Conservation (phyloP, 768 basidiomycete species). For the Exidia glandulosa region DNA sequence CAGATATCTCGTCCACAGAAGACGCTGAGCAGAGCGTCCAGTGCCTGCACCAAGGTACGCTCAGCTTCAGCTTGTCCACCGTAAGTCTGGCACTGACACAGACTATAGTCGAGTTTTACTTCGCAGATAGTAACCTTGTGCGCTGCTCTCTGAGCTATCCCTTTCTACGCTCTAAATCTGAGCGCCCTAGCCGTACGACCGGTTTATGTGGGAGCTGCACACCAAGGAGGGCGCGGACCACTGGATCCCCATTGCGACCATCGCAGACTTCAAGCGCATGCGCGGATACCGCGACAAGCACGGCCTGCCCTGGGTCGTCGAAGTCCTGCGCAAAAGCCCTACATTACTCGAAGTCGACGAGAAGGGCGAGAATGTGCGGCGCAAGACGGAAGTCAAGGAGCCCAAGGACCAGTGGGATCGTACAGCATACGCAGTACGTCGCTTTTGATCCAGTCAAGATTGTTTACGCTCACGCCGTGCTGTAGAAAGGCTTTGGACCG, state of each 20-base stretch:
- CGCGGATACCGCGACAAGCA: conserved; percentile 44
- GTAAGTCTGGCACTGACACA: background rate
- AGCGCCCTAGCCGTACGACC: conserved; percentile 20
- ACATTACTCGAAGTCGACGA: conserved; percentile 62
- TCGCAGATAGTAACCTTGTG: conserved; percentile 78
- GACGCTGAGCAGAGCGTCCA: background rate
- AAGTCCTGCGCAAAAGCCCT: conserved; percentile 42
- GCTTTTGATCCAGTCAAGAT: background rate
- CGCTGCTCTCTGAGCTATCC: background rate
- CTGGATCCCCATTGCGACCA: conserved; percentile 80
- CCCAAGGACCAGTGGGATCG: conserved; percentile 72
- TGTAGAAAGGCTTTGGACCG: conserved; percentile 80
- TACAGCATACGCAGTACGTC: conserved; percentile 24
- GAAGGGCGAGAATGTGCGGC: conserved; percentile 57
- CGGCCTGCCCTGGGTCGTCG: conserved; percentile 61
- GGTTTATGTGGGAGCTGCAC: conserved; percentile 93
- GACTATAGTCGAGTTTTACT: conserved; percentile 81
- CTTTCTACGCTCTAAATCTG: background rate
- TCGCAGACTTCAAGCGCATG: conserved; percentile 95
- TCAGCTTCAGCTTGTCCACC: background rate
- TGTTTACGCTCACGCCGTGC: background rate
- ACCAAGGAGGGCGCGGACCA: conserved; percentile 63
- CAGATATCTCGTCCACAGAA: too few relatives aligned
- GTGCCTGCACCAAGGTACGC: too few relatives aligned
- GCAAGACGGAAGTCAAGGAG: conserved; percentile 60